These are phyloP conservation scores for Leishmania braziliensis DNA, from an alignment of 208 protist species.

Conservation along the genomic window DNA sequence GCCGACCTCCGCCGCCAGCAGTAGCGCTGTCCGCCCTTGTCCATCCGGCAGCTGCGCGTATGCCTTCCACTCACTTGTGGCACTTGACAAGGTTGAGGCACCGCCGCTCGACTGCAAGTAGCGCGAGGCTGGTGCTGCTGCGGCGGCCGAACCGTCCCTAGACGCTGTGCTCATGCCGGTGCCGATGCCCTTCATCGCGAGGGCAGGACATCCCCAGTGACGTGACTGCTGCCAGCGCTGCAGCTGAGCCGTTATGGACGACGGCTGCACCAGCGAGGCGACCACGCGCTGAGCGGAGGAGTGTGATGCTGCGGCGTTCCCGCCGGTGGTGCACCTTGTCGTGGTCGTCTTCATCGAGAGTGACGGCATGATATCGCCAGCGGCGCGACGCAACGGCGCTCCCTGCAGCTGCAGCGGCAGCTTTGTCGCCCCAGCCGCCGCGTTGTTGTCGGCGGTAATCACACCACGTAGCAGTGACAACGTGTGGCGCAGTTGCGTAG, in stretches of 20 bases:
- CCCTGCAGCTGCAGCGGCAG: slow-evolving; percentile 11
- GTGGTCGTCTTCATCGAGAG: not conserved
- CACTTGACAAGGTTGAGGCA: not conserved
- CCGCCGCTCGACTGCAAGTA: not conserved
- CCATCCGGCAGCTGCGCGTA: slow-evolving; percentile 33
- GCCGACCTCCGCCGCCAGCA: slow-evolving; percentile 38
- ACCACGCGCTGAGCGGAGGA: not conserved
- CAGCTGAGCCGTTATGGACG: slow-evolving; percentile 34
- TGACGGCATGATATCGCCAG: slow-evolving; percentile 17
- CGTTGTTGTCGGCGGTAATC: not conserved
- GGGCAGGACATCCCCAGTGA: slow-evolving; percentile 26
- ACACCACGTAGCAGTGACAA: slow-evolving; percentile 14
- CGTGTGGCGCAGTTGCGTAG: slow-evolving; percentile 13
- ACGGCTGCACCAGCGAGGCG: slow-evolving; percentile 19
- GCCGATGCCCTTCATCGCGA: slow-evolving; percentile 2
- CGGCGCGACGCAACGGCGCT: slow-evolving; percentile 8
- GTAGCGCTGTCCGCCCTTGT: slow-evolving; percentile 41
- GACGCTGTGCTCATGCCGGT: not conserved
- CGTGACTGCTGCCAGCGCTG: slow-evolving; percentile 33
- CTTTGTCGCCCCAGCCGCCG: not conserved
- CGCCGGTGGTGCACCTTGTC: not conserved
- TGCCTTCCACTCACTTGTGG: slow-evolving; percentile 17
- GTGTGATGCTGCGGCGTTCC: not conserved
- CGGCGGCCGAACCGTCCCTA: not conserved
- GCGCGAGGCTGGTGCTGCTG: not conserved